These are phyloP conservation scores for Gyromitra esculenta DNA, from an alignment of 2,329 filamentous ascomycete genomes.

Conservation along the genomic window DNA sequence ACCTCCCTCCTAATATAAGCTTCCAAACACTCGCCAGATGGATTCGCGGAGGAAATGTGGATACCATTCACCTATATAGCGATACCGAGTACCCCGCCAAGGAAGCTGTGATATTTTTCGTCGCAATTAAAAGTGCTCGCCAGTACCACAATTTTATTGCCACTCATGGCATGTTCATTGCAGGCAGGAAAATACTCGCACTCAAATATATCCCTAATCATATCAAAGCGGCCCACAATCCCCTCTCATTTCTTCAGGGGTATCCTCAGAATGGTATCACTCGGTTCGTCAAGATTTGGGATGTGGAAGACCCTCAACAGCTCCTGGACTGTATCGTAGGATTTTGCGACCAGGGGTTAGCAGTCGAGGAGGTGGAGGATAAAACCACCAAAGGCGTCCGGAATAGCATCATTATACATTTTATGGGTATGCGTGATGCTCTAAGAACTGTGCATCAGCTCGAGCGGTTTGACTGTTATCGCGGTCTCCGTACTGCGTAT, in stretches of 20 bases:
- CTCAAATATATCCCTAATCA: not conserved
- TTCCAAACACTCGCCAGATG: not conserved
- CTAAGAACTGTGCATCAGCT: not conserved
- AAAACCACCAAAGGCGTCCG: not conserved
- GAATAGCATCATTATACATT: not conserved
- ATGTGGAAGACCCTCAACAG: not conserved
- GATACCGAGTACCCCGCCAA: not conserved
- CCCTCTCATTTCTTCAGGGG: not conserved
- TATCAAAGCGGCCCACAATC: not conserved
- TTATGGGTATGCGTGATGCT: constrained; percentile 15
- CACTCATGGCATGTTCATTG: not conserved
- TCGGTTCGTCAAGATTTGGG: not conserved
- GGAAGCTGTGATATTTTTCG: constrained; percentile 11
- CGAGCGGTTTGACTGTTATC: not conserved
- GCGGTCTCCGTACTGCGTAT: not conserved
- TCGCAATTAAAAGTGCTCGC: not conserved
- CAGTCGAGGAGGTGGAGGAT: not conserved
- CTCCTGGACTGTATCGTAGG: not conserved
- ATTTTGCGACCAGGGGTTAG: not conserved
- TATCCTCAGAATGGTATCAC: not conserved
- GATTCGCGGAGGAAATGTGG: not conserved
- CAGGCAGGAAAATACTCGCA: not conserved
- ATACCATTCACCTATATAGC: not conserved
- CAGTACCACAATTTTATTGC: not conserved
- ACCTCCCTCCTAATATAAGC: constrained; percentile 3